Evolutionary conservation across 1,284 basidiomycete genomes (phyloP).

Genomic region (Ganoderma lingzhi): DNA sequence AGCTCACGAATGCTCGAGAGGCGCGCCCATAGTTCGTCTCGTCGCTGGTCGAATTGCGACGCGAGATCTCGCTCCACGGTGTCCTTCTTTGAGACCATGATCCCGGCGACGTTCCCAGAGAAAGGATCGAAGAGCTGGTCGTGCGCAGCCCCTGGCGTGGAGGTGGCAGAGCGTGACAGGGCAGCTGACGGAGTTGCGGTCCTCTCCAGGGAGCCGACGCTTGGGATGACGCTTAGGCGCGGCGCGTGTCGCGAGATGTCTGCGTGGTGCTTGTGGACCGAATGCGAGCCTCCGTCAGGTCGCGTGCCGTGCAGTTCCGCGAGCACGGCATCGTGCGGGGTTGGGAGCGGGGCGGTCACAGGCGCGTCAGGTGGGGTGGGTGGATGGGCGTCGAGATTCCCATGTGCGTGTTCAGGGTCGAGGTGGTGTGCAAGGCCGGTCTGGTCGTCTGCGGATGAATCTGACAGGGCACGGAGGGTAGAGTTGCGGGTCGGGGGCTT

Average conservation of each 20-base stretch:
- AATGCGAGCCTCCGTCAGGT: conserved; percentile 11
- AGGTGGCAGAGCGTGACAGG: conserved; percentile 30
- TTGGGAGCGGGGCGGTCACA: conserved; percentile 47
- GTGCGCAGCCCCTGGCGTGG: conserved; percentile 30
- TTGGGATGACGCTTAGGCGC: conserved; percentile 31
- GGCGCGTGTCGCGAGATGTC: conserved; percentile 21
- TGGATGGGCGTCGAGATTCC: conserved; percentile 7
- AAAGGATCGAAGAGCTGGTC: conserved; percentile 59
- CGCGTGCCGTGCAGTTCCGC: conserved; percentile 52
- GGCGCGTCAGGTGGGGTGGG: conserved; percentile 28
- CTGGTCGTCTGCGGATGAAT: conserved; percentile 14
- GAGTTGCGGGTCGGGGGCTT: conserved; percentile 16
- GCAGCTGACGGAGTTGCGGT: conserved; percentile 36
- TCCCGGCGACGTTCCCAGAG: conserved; percentile 53
- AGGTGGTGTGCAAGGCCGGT: conserved; percentile 14
- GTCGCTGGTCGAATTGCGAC: conserved; percentile 41
- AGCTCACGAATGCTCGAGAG: conserved; percentile 70
- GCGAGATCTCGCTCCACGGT: conserved; percentile 28
- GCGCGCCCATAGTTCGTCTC: conserved; percentile 70
- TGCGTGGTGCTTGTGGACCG: not conserved
- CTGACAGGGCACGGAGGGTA: conserved; percentile 18
- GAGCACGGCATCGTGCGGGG: conserved; percentile 70
- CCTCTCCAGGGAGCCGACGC: conserved; percentile 32
- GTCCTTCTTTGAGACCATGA: conserved; percentile 41
- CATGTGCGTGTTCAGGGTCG: conserved; percentile 13